Percentiles rank a stretch among this genome's conserved stretches.
phyloP scores from a whole-genome alignment of 2,329 filamentous ascomycete species.

The Colletotrichum sp. region DNA sequence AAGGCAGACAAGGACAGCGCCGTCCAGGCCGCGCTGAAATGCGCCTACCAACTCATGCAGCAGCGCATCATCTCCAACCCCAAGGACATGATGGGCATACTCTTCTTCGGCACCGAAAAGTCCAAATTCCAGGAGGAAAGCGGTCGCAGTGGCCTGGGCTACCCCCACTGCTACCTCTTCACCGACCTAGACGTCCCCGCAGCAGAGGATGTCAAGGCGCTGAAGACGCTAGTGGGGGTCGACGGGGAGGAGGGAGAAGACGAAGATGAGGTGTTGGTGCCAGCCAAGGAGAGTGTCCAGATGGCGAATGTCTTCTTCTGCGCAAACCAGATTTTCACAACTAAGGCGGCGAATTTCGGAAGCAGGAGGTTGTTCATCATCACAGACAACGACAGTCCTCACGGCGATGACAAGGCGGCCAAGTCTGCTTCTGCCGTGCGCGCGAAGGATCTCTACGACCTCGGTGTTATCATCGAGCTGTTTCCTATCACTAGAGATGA shows the following conservation, averaged over 20 bases:
- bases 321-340: slow-evolving; percentile 95
- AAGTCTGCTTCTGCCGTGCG: slow-evolving; percentile 81
- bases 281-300: slow-evolving; percentile 71
- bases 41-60: slow-evolving; percentile 94
- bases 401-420: slow-evolving; percentile 72
- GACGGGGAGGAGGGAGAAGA: slow-evolving; percentile 82
- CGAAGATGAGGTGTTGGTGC: slow-evolving; percentile 69
- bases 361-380: slow-evolving; percentile 94
- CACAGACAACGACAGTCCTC: slow-evolving; percentile 91
- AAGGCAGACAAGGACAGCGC: slow-evolving; percentile 82
- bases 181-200: slow-evolving; percentile 87
- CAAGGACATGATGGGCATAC: slow-evolving; percentile 94
- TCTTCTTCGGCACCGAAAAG: slow-evolving; percentile 89
- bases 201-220: slow-evolving; percentile 81
- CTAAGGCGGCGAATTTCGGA: slow-evolving; percentile 91
- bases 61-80: slow-evolving; percentile 98
- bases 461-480: slow-evolving; percentile 89
- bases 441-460: slow-evolving; percentile 93
- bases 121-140: slow-evolving; percentile 78
- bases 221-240: slow-evolving; percentile 79
- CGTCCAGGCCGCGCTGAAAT: slow-evolving; percentile 85
- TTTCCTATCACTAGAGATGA: slow-evolving; percentile 83
- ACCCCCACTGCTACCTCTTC: slow-evolving; percentile 92
- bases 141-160: slow-evolving; percentile 65
- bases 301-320: slow-evolving; percentile 95